phyloP scores from a whole-genome alignment of 2,329 filamentous ascomycete species.

The Thelonectria discophora region DNA sequence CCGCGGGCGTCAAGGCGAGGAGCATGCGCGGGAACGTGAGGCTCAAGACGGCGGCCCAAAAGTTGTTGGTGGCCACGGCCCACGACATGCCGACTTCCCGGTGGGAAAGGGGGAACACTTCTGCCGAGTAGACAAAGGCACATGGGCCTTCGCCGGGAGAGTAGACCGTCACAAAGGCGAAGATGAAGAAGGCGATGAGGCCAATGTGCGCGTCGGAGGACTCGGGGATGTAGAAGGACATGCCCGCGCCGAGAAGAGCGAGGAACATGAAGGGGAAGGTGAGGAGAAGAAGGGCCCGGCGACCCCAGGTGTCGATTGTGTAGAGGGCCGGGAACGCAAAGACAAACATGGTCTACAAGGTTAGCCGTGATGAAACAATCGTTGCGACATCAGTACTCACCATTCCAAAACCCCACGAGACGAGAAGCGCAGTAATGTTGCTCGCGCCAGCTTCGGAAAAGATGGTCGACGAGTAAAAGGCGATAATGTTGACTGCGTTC shows the following conservation, averaged over 20 bases:
- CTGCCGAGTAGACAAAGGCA: constrained; percentile 66
- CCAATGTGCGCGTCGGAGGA: neutral
- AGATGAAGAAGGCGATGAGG: constrained; percentile 65
- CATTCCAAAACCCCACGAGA: constrained; percentile 54
- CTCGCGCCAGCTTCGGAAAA: constrained; percentile 55
- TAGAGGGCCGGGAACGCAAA: constrained; percentile 70
- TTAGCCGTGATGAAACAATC: neutral
- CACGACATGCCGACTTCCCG: constrained; percentile 69
- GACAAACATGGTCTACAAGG: constrained; percentile 64
- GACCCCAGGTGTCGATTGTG: constrained; percentile 72
- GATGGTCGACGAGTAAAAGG: constrained; percentile 59
- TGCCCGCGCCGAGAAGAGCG: constrained; percentile 55
- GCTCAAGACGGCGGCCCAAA: constrained; percentile 57
- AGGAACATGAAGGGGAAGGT: constrained; percentile 73
- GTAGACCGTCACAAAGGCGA: constrained; percentile 70
- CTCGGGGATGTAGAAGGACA: neutral
- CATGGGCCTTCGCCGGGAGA: constrained; percentile 68
- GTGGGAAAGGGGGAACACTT: constrained; percentile 68
- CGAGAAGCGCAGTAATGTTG: constrained; percentile 50
- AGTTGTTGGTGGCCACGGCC: constrained; percentile 66
- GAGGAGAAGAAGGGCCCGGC: constrained; percentile 65
- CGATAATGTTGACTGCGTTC: constrained; percentile 56
- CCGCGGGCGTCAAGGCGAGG: constrained; percentile 43
- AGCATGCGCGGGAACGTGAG: constrained; percentile 60
- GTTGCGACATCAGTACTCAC: neutral